Evolutionary conservation across 352 stramenopile species (phyloP), one percentile per base, ranked within the genome.

Genomic region (Globisporangium iwayamae): DNA sequence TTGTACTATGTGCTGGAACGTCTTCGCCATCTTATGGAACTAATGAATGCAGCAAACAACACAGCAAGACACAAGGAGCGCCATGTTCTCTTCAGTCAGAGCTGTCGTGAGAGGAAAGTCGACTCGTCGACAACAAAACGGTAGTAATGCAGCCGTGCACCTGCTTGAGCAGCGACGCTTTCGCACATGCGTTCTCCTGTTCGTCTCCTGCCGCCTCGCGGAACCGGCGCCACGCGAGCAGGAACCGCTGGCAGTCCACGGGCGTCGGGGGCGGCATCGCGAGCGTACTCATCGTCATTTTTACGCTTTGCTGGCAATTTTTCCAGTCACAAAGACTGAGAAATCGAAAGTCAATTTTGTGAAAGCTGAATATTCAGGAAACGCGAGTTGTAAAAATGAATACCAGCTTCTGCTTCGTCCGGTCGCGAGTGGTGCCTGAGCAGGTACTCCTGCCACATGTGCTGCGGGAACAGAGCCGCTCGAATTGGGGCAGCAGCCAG

Each of bases 211-310:
- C 48, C 6, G 5, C 18, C 13, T 68, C 66, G 9, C 72, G 66
- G 32, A 72, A 83, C 47, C 83, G 75, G 62, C 57, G 52, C 81
- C 81, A 92, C 28, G 83, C 81, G 56, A 62, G 66, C 57, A 90
- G 53, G 62, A 92, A 90, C 53, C 83, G 83, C 56, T 78, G 68
- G 56, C 78, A 85, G 62, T 85, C 69, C 10, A 89, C 47, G 14
- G 41, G 18, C 36, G 30, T 45, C 22, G 47, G 47, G 34, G 22
- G 22, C 22, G 22, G 22, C 22, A 1, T 25, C 22, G 22, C 22
- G 22, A 25, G 22, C 22, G 22, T 25, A 1, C 22, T 25, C 22
- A 25, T 25, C 22, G 22, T 25, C 22, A 25, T 25, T 25, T 25
- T 25, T 1, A 25, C 22, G 22, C 22, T 25, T 25, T 25, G 22